Evolutionary conservation across 2,329 filamentous ascomycete species (phyloP), one percentile per base, ranked within the genome.

Genomic region (Ophiostoma populinum): DNA sequence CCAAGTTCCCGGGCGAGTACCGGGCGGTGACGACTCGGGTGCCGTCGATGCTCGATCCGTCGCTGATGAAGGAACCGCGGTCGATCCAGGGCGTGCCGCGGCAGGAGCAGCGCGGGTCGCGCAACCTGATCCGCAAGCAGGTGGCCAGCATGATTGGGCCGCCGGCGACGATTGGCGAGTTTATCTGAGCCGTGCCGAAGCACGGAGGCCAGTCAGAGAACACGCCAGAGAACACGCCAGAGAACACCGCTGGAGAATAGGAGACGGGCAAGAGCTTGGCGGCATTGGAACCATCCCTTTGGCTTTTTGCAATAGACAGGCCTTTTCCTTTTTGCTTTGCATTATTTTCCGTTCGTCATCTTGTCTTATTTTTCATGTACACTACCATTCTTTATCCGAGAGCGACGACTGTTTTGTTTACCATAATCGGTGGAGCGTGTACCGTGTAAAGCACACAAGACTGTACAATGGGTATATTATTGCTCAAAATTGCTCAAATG

Each of bases 31-130:
- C 72, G 36, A 72, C 71, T 10, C 59, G 73, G 45, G 74, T 81
- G 24, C 90, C 90, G 5, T 74, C 81, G 7, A 86, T 81, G 49
- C 66, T 98, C 8, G 90, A 98, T 48, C 69, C 77, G 4, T 70
- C 74, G 11, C 62, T 94, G 31, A 93, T 95, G 83, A 82, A 83
- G 52, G 86, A 94, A 55, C 86, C 86, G 20, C 70, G 86, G 39
- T 75, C 81, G 42, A 87, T 93, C 25, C 83, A 92, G 52, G 86
- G 86, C 24, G 75, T 85, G n/a, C 85, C 85, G 17, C 59, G 70
- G 22, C 62, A 66, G 13, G 66, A 70, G 39, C 61, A 63, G 37
- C 59, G 61, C n/a, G 54, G 62, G 21, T 56, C 56, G 7, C 58
- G 59, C 25, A 63, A 63, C 19, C 53, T 73, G 32, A 47, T 65